Evolutionary conservation across 1,284 basidiomycete genomes (phyloP), one percentile per base, ranked within the genome.

Genomic region (Pseudozyma thailandica): DNA sequence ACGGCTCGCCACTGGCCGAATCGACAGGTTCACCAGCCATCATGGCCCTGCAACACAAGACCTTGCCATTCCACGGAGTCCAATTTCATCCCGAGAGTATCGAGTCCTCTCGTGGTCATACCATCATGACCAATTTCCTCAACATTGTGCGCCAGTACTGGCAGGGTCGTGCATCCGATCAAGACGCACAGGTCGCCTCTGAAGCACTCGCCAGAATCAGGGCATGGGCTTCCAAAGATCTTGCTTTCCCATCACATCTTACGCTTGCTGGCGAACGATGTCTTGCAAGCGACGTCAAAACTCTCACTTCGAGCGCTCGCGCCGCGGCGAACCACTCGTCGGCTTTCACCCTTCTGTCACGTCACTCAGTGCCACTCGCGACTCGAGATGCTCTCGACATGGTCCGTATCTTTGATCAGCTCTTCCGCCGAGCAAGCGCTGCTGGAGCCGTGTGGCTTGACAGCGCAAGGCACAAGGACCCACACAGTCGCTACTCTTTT

Each of bases 71-170:
- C 72, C 94, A 91, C 89, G 93, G 92, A 3, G 93, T 98, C 2
- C 94, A 98, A 81, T 98, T 96, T 78, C 95, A 98, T 82, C 95
- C 94, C 1, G 94, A 82, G 50, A 80, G 77, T 23, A 77, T 82
- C 44, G 77, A 79, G 25, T 77, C 74, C 12, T 33, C 30, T 6
- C 54, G 44, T 16, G 81, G 81, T 1, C 50, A 57, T 20, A 46
- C 21, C 8, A 69, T 82, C 27, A 61, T 82, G 61, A 27, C 33
- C 27, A 80, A 82, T 47, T 82, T 82, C 30, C 55, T 82, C 25
- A 43, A 48, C 18, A 54, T 72, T 5, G 73, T 71, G 5, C 52
- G 54, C 2, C 42, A 26, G 4, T 74, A 55, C 38, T 81, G 80
- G 80, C n/a, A 26, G 3, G 59, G 63, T 16, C 44, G 26, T 3